A percentile compares a stretch with the other conserved stretches of the same genome.
Evolutionary conservation across 768 basidiomycete genomes (phyloP).

Genomic region (Russula compacta): DNA sequence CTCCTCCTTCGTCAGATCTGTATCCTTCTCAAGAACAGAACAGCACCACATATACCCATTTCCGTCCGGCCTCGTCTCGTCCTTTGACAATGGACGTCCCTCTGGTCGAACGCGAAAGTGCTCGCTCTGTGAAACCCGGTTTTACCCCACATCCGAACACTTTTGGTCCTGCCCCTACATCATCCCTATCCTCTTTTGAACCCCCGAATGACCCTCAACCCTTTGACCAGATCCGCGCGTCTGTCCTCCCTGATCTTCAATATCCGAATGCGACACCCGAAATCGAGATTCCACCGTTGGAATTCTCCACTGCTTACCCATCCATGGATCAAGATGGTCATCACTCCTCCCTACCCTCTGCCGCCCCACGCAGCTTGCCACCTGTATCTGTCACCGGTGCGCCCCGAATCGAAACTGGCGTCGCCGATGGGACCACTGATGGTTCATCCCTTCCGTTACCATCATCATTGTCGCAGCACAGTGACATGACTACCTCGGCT

Average conservation of each 20-base stretch:
- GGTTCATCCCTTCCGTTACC: not conserved
- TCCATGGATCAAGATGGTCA: not conserved
- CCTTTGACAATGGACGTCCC: not conserved
- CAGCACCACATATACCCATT: not conserved
- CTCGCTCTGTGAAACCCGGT: not conserved
- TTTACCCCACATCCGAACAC: not conserved
- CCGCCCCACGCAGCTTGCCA: not conserved
- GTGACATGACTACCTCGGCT: not conserved
- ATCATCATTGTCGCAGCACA: not conserved
- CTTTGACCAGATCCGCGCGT: not conserved
- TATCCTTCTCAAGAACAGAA: not conserved
- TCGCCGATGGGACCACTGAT: not conserved
- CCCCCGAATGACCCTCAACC: not conserved
- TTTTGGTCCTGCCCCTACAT: not conserved
- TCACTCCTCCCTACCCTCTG: not conserved
- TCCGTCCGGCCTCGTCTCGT: not conserved
- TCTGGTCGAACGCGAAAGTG: not conserved
- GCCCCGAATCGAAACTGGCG: not conserved
- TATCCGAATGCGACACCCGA: not conserved
- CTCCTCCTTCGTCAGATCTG: not conserved
- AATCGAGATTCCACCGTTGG: not conserved
- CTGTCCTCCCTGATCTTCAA: constrained; percentile 10
- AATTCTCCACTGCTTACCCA: not conserved
- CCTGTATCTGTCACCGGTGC: not conserved
- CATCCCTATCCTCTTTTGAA: not conserved